phyloP scores from a whole-genome alignment of 805 yeast species.

The Tetrapisispora nanseiensis region DNA sequence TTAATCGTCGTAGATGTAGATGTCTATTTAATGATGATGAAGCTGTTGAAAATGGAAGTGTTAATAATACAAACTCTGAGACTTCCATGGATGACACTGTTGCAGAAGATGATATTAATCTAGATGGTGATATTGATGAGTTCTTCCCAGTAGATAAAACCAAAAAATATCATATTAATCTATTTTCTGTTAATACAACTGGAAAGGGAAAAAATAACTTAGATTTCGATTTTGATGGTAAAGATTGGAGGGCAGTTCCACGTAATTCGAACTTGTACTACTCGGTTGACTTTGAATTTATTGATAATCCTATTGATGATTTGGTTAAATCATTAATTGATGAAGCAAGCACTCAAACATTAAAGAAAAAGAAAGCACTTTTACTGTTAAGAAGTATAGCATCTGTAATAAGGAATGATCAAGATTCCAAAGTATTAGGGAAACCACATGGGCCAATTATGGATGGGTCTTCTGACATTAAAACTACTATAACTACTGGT shows the following conservation, averaged over 20 bases:
- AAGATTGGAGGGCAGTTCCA: constrained; percentile 67
- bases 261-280: constrained; percentile 44
- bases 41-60: constrained; percentile 16
- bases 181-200: constrained; percentile 14
- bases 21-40: constrained; percentile 32
- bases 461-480: constrained; percentile 10
- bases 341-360: constrained; percentile 14
- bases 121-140: constrained; percentile 7
- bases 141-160: too few species aligned
- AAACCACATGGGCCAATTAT: constrained; percentile 13
- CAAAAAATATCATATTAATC: background rate
- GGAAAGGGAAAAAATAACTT: constrained; percentile 30
- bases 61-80: constrained; percentile 14
- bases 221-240: constrained; percentile 49
- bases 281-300: constrained; percentile 17
- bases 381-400: constrained; percentile 36
- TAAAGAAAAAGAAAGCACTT: constrained; percentile 11
- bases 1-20: constrained; percentile 22
- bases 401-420: constrained; percentile 39
- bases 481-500: constrained; percentile 35
- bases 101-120: constrained; percentile 11
- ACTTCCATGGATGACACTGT: background rate
- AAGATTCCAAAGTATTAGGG: constrained; percentile 16
- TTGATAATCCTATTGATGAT: constrained; percentile 10
- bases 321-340: constrained; percentile 9